Percentiles rank a stretch among this genome's conserved stretches.
Conservation (phyloP, 805 yeast species). For the Yamadazyma philogaea region DNA sequence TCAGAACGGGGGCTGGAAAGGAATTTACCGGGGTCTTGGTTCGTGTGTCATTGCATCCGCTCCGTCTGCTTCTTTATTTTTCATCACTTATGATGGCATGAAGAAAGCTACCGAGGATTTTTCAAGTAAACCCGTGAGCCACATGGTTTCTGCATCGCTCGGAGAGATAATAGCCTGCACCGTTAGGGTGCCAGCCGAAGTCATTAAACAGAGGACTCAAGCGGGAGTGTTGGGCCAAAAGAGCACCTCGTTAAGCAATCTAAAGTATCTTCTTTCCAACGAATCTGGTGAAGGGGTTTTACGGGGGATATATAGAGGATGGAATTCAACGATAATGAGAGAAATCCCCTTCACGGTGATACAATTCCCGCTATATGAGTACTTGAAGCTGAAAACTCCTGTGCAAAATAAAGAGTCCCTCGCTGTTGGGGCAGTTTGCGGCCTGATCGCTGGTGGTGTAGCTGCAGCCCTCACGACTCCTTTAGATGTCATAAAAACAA, state of each 20-base stretch:
- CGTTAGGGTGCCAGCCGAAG: conserved; percentile 96
- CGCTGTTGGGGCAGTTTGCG: conserved; percentile 78
- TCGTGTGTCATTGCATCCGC: conserved; percentile 94
- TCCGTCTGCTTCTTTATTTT: conserved; percentile 54
- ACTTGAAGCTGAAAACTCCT: conserved; percentile 58
- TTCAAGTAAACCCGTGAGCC: conserved; percentile 43
- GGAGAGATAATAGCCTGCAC: conserved; percentile 94
- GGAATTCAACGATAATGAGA: conserved; percentile 86
- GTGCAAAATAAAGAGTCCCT: conserved; percentile 45
- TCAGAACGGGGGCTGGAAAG: conserved; percentile 87
- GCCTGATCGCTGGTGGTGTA: conserved; percentile 76
- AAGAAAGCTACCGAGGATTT: conserved; percentile 44
- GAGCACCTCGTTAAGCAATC: conserved; percentile 66
- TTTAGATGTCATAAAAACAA: conserved; percentile 71
- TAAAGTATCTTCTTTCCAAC: conserved; percentile 59
- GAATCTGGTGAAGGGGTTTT: conserved; percentile 74
- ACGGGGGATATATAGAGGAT: conserved; percentile 85
- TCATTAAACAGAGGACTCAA: conserved; percentile 92
- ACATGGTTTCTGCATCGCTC: conserved; percentile 82
- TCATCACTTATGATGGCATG: conserved; percentile 75
- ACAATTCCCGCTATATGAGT: conserved; percentile 92
- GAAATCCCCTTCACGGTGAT: conserved; percentile 96
- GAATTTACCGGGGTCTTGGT: conserved; percentile 89
- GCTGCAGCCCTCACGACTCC: conserved; percentile 85
- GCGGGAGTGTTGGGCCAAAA: conserved; percentile 33